Conservation (phyloP, 139 green algal genomes). For the Closterium sp. region DNA sequence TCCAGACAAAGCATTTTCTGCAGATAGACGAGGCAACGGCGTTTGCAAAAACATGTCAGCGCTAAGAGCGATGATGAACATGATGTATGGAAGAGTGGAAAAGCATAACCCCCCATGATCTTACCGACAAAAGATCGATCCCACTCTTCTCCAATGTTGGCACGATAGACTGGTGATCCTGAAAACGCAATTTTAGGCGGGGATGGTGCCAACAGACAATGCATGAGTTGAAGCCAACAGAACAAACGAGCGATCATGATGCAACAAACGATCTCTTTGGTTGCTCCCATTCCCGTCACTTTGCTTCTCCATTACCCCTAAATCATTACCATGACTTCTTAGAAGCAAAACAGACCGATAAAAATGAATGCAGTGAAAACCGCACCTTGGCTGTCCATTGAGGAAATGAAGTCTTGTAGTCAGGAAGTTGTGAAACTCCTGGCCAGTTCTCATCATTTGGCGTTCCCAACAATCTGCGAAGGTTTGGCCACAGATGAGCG, state of each 20-base stretch:
- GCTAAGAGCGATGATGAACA: background rate
- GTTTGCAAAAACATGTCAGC: background rate
- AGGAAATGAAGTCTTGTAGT: constrained; percentile 57
- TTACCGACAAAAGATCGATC: constrained; percentile 33
- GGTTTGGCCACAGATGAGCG: constrained; percentile 9
- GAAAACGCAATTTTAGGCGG: no score
- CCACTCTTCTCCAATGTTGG: constrained; percentile 27
- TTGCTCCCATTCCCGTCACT: no score
- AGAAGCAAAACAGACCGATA: background rate
- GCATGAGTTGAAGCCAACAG: background rate
- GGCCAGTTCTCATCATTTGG: constrained; percentile 58
- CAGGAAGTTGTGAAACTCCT: constrained; percentile 53
- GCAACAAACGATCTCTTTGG: background rate
- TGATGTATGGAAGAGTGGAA: background rate
- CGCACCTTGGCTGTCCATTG: constrained; percentile 51
- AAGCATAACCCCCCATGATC: background rate
- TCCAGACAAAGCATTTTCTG: constrained; percentile 51
- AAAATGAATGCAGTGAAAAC: background rate
- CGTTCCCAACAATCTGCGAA: constrained; percentile 54
- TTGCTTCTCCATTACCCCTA: no score
- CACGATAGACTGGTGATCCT: constrained; percentile 17
- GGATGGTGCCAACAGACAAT: background rate
- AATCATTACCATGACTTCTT: background rate
- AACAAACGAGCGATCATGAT: constrained; percentile 15
- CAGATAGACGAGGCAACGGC: background rate